Conservation (phyloP, 345 rosid genomes). For the Dovyalis caffra region DNA sequence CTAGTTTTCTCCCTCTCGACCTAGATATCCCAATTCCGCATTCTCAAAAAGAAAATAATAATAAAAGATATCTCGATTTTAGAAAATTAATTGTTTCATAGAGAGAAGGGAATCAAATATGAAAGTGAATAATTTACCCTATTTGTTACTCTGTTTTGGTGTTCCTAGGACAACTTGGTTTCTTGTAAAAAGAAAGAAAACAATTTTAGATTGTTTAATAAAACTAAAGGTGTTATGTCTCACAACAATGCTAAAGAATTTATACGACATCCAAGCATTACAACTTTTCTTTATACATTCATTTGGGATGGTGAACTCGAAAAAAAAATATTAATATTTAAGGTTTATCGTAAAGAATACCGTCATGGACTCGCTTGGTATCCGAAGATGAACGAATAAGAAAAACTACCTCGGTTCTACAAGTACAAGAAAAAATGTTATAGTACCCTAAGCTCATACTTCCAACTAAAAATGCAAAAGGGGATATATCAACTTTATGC, state of each 20-base stretch:
- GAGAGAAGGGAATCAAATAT: not conserved
- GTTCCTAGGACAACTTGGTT: constrained; percentile 3
- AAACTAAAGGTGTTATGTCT: too few species aligned
- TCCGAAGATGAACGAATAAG: not conserved
- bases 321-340: not conserved
- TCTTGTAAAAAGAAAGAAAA: constrained; percentile 11
- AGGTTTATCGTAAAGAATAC: not conserved
- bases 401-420: not conserved
- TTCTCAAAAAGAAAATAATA: too few species aligned
- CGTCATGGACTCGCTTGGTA: not conserved
- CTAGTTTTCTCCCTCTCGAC: not conserved
- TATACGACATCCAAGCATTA: not conserved
- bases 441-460: not conserved
- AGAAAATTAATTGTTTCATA: not conserved
- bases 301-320: not conserved
- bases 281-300: not conserved
- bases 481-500: not conserved
- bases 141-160: constrained; percentile 6
- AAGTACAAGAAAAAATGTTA: not conserved
- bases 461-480: not conserved
- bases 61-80: not conserved
- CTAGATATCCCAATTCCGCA: not conserved
- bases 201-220: not conserved
- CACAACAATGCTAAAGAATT: not conserved
- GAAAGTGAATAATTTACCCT: constrained; percentile 13